These are phyloP conservation scores for Colletotrichum sp. DNA, from an alignment of 2,329 filamentous ascomycete genomes.

Conservation along the genomic window DNA sequence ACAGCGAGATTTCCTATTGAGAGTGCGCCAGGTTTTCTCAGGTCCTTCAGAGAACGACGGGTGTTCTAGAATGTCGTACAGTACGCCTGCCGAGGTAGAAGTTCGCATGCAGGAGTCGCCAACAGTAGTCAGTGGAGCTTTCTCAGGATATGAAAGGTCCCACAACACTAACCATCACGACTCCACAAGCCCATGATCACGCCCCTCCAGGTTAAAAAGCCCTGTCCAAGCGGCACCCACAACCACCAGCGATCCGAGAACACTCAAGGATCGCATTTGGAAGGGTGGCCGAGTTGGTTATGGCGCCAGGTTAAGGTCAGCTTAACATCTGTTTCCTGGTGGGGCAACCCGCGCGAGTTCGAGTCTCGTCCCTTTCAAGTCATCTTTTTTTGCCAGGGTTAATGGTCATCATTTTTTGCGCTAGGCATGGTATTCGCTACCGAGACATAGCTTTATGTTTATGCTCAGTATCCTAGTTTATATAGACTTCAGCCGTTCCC, in stretches of 20 bases:
- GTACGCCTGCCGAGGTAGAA: neutral
- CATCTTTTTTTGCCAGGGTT: neutral
- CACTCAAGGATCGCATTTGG: neutral
- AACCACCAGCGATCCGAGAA: neutral
- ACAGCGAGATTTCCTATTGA: neutral
- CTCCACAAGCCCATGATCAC: neutral
- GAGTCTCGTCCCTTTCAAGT: neutral
- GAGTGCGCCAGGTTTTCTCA: neutral
- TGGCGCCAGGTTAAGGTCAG: neutral
- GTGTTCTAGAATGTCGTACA: neutral
- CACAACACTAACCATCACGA: neutral
- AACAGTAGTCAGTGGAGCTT: neutral
- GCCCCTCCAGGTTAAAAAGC: neutral
- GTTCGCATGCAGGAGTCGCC: rapidly evolving
- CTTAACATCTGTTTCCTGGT: neutral
- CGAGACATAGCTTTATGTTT: neutral
- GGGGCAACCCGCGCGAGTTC: neutral
- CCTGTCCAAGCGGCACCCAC: neutral
- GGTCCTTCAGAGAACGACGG: rapidly evolving
- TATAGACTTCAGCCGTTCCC: neutral
- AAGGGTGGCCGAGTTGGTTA: neutral
- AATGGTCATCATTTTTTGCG: neutral
- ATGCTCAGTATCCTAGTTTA: neutral
- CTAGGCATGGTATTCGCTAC: neutral
- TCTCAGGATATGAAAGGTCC: neutral